Evolutionary conservation across 2,329 filamentous ascomycete species (phyloP).

Genomic region (Pestalotiopsis sp.): DNA sequence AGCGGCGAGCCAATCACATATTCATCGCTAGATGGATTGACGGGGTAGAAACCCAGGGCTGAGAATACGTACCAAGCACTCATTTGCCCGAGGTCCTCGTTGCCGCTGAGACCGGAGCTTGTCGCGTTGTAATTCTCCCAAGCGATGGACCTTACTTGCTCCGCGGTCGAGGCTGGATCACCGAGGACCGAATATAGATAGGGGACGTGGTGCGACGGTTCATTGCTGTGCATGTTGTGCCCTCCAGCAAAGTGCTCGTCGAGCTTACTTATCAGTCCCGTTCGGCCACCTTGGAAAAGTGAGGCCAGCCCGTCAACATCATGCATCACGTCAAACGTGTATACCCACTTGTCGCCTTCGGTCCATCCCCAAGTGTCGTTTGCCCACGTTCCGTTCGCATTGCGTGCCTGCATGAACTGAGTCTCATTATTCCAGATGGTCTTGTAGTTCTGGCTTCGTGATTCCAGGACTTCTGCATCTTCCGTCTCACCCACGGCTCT

Average conservation of each 20-base stretch:
- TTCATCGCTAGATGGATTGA: slow-evolving; percentile 45
- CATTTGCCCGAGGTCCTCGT: slow-evolving; percentile 53
- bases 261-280: slow-evolving; percentile 42
- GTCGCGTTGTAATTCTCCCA: slow-evolving; percentile 47
- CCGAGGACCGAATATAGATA: slow-evolving; percentile 48
- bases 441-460: slow-evolving; percentile 42
- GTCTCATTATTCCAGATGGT: slow-evolving; percentile 45
- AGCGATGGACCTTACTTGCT: slow-evolving; percentile 39
- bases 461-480: slow-evolving; percentile 32
- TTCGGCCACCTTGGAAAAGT: slow-evolving; percentile 38
- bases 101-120: slow-evolving; percentile 45
- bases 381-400: slow-evolving; percentile 48
- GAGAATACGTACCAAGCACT: slow-evolving; percentile 52
- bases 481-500: slow-evolving; percentile 35
- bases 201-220: slow-evolving; percentile 49
- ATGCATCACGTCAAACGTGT: slow-evolving; percentile 51
- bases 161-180: slow-evolving; percentile 39
- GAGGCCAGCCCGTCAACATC: slow-evolving; percentile 42
- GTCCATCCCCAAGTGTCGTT: slow-evolving; percentile 48
- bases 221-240: slow-evolving; percentile 49
- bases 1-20: slow-evolving; percentile 48
- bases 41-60: slow-evolving; percentile 48
- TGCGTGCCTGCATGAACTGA: slow-evolving; percentile 49
- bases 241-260: slow-evolving; percentile 46
- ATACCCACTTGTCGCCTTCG: slow-evolving; percentile 52